These are phyloP conservation scores for Helichrysum umbraculigerum DNA, from an alignment of 129 eudicot genomes.

Conservation along the genomic window DNA sequence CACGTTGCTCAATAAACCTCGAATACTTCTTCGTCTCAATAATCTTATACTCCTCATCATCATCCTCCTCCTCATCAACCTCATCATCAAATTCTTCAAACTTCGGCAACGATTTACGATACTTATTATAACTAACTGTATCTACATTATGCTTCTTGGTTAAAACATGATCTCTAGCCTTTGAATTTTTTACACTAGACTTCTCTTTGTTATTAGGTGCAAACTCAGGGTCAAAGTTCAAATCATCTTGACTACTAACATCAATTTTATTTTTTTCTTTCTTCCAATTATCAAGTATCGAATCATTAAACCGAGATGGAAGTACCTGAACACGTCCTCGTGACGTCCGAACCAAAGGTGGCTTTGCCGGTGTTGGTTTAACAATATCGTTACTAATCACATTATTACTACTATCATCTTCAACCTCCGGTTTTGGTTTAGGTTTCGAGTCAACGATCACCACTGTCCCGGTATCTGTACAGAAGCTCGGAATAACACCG, in stretches of 20 bases:
- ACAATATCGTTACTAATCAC: slow-evolving; percentile 17
- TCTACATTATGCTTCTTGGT: slow-evolving; percentile 32
- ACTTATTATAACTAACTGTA: slow-evolving; percentile 26
- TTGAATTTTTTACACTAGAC: slow-evolving; percentile 26
- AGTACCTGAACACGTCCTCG: slow-evolving; percentile 94
- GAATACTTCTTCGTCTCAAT: slow-evolving; percentile 29
- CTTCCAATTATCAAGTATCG: slow-evolving; percentile 93
- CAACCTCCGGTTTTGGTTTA: slow-evolving; percentile 24
- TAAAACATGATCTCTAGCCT: slow-evolving; percentile 22
- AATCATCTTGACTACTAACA: slow-evolving; percentile 2
- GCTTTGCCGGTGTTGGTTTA: slow-evolving; percentile 46
- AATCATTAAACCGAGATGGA: slow-evolving; percentile 90
- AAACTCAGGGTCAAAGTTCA: slow-evolving; percentile 55
- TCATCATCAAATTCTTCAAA: slow-evolving; percentile 34
- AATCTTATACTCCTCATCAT: slow-evolving; percentile 21
- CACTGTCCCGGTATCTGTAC: slow-evolving; percentile 32
- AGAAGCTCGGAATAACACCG: slow-evolving; percentile 33
- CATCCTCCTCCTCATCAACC: slow-evolving; percentile 16
- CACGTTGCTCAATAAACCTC: slow-evolving; percentile 23
- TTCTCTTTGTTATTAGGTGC: slow-evolving; percentile 37
- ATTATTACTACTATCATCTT: slow-evolving; percentile 23
- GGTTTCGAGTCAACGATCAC: slow-evolving; percentile 43
- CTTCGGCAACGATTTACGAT: slow-evolving; percentile 35
- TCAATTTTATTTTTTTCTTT: slow-evolving; percentile 57
- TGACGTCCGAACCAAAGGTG: slow-evolving; percentile 88